Evolutionary conservation across 2,329 filamentous ascomycete species (phyloP).

Genomic region (Scedosporium boydii): DNA sequence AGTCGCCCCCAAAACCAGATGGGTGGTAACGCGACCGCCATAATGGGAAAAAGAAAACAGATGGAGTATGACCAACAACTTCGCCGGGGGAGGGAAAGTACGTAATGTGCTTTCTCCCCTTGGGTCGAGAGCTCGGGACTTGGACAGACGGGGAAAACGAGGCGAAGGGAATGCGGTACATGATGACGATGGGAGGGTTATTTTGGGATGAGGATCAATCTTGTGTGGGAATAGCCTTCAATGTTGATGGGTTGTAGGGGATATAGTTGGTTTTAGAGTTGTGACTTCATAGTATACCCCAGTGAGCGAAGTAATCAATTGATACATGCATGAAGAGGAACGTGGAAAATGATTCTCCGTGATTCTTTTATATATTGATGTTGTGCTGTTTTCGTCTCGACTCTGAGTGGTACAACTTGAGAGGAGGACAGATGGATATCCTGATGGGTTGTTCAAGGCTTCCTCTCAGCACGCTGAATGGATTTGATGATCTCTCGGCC

Average conservation of each 20-base stretch:
- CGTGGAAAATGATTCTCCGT: slow-evolving; percentile 2
- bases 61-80: background rate
- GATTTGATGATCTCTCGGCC: background rate
- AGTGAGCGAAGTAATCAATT: slow-evolving; percentile 16
- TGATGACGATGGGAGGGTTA: background rate
- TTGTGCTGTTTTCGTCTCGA: no score
- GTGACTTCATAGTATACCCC: slow-evolving; percentile 28
- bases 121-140: background rate
- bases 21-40: slow-evolving; percentile 1
- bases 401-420: no score
- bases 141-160: background rate
- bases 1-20: background rate
- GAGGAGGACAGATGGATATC: no score
- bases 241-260: slow-evolving; percentile 12
- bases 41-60: background rate
- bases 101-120: background rate
- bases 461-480: no score
- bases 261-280: slow-evolving; percentile 17
- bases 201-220: slow-evolving; percentile 11
- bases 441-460: no score
- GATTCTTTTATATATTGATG: no score
- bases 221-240: background rate
- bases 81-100: background rate
- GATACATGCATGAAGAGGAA: slow-evolving; percentile 17
- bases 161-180: background rate